Evolutionary conservation across 148 eudicot genomes (phyloP).

Genomic region (Cornus kousa): DNA sequence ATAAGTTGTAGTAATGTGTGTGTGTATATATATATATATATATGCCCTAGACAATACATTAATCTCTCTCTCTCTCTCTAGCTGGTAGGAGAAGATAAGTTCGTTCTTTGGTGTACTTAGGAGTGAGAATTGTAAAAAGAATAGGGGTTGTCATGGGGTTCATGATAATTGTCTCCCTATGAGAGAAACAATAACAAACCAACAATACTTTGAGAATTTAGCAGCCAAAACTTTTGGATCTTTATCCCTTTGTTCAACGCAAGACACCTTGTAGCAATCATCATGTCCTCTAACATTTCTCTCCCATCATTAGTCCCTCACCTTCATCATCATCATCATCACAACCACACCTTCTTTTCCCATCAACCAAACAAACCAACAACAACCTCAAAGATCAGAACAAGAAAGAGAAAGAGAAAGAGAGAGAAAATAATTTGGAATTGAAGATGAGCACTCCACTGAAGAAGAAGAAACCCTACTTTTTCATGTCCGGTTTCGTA

Average conservation of each 20-base stretch:
- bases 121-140: neutral
- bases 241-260: constrained; percentile 12
- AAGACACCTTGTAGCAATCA: constrained; percentile 23
- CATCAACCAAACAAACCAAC: constrained; percentile 18
- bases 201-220: constrained; percentile 8
- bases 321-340: constrained; percentile 22
- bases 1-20: too few species aligned
- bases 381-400: constrained; percentile 16
- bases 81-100: neutral
- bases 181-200: constrained; percentile 11
- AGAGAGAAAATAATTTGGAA: neutral
- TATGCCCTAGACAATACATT: neutral
- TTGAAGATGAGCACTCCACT: constrained; percentile 10
- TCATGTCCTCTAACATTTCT: constrained; percentile 32
- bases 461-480: constrained; percentile 41
- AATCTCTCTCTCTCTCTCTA: neutral
- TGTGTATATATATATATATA: too few species aligned
- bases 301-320: constrained; percentile 33
- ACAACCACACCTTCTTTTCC: constrained; percentile 4
- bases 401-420: constrained; percentile 13
- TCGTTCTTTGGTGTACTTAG: neutral
- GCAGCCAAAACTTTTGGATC: neutral
- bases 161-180: constrained; percentile 16
- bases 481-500: constrained; percentile 7
- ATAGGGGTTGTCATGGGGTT: neutral